Conservation (phyloP, 495 filamentous ascomycete species). For the Penicillium simplicissimum region DNA sequence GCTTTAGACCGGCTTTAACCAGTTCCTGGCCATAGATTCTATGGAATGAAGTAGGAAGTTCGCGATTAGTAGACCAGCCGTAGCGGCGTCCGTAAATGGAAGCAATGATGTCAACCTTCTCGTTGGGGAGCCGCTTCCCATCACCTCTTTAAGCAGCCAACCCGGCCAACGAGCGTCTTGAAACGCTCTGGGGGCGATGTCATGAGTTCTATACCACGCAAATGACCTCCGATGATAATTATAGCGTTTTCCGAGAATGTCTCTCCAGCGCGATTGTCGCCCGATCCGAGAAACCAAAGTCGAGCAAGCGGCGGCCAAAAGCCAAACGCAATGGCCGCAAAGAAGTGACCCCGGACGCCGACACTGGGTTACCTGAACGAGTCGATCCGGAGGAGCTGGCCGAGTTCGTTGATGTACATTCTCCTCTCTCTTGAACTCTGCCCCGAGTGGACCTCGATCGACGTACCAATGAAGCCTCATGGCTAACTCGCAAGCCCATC, state of each 20-base stretch:
- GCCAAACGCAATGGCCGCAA: conserved; percentile 26
- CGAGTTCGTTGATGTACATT: conserved; percentile 68
- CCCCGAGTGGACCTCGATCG: background rate
- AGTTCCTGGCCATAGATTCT: too few relatives aligned
- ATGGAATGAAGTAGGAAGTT: too few relatives aligned
- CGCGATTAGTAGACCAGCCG: too few relatives aligned
- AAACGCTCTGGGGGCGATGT: background rate
- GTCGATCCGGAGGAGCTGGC: conserved; percentile 65
- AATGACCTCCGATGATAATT: conserved; percentile 52
- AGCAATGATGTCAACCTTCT: background rate
- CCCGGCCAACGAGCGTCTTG: background rate
- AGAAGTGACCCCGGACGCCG: conserved; percentile 11
- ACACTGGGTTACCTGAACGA: conserved; percentile 18
- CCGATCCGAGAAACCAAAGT: conserved; percentile 48
- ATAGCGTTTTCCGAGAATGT: conserved; percentile 69
- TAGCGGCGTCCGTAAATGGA: background rate
- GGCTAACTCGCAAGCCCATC: background rate
- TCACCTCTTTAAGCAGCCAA: background rate
- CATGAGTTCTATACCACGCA: conserved; percentile 2
- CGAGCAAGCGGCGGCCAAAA: conserved; percentile 49
- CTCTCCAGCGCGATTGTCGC: conserved; percentile 58
- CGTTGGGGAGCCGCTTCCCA: background rate
- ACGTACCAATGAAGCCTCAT: background rate
- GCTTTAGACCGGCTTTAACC: too few relatives aligned
- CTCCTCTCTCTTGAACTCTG: background rate